Base-by-base conservation (phyloP, 768 basidiomycete species). In the Boletus patriciae region DNA sequence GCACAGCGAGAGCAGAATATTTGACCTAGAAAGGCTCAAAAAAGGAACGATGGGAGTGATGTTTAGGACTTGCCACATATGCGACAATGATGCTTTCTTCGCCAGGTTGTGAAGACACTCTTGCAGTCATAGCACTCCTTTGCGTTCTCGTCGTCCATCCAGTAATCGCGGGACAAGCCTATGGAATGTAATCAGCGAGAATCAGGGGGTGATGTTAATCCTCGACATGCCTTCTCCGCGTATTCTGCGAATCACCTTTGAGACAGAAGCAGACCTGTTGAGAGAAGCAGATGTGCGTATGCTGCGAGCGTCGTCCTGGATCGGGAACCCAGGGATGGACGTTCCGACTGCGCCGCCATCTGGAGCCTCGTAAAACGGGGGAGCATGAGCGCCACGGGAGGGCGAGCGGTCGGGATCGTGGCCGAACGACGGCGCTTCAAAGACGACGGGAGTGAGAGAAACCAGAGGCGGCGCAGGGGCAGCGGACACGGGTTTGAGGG, bases 1-100 rank as follows among this genome's bases (percentile, higher is more conserved):
- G 97, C 94, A 71, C 97, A 99, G 10, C 94, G 85, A 33, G 92
- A 93, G 72, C 97, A 99, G 70, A 98, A 99, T 70, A 99, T 95
- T 72, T 97, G 95, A 33, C 95, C 95, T 90, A 58, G 41, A 46
- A 57, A 31, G n/a, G 43, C 3, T 62, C 12, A 53, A 46, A 49
- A 34, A 37, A 21, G 7, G 4, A 34, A 41, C 11, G 33, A 23
- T 29, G 19, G 4, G 29, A 55, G 37, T 16, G 33, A 29, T 18
- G 43, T 37, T 45, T 19, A 12, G 18, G 50, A 73, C 81, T 54
- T 67, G 89, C 94, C 94, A 68, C 97, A 98, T 71, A 98, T 94
- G 13, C 97, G 85, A 74, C 97, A 99, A 69, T 99, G 97, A 66
- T 99, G 97, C 71, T 95, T 97, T 60, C 97, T 78, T 50, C 95